Conservation (phyloP, 257 asterid genomes). For the Penstemon barbatus region DNA sequence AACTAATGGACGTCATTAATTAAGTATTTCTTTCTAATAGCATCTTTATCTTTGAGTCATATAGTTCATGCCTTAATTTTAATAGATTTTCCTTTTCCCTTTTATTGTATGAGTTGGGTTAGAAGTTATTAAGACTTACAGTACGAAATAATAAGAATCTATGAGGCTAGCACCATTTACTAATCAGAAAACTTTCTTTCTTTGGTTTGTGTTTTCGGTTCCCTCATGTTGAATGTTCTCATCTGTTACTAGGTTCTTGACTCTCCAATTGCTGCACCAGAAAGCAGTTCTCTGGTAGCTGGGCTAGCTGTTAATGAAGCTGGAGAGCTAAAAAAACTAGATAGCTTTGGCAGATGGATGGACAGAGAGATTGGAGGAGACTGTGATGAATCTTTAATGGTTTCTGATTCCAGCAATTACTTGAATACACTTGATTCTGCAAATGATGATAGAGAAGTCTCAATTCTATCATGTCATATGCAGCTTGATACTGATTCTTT, state of each 20-base stretch:
- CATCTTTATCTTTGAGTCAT: no score
- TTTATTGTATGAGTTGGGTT: no score
- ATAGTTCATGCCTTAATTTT: no score
- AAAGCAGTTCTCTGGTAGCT: constrained; percentile 22
- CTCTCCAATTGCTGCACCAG: constrained; percentile 16
- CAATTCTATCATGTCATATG: constrained; percentile 27
- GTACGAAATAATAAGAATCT: no score
- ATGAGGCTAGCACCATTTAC: no score
- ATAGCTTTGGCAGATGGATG: constrained; percentile 36
- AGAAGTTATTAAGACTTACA: no score
- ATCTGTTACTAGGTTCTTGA: neutral
- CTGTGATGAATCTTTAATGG: constrained; percentile 27
- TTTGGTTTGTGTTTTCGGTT: neutral
- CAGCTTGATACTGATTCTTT: constrained; percentile 30
- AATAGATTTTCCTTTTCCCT: no score
- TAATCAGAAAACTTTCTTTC: no score
- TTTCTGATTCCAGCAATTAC: constrained; percentile 30
- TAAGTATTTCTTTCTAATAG: no score
- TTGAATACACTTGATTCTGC: constrained; percentile 31
- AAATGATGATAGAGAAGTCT: constrained; percentile 26
- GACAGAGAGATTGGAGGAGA: constrained; percentile 32
- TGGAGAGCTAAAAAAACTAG: constrained; percentile 30
- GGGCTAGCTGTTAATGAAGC: constrained; percentile 10
- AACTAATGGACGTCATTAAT: no score
- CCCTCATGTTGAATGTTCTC: neutral